Evolutionary conservation across 129 eudicot genomes (phyloP), one percentile per base, ranked within the genome.

Genomic region (Artemisia tridentata): DNA sequence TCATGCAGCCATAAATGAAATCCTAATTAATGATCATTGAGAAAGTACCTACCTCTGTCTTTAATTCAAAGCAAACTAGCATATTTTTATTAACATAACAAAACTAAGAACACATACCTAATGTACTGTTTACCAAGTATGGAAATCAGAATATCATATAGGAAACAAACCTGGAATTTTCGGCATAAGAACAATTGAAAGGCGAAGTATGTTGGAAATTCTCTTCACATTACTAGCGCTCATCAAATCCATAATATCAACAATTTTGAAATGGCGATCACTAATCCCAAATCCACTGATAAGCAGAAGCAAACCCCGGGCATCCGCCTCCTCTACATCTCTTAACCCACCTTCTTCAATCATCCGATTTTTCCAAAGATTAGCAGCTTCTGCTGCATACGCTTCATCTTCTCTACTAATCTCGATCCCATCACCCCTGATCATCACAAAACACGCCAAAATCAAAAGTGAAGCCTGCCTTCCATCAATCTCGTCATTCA

Each of bases 201-300:
- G 83, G 71, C 78, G 83, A 67, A 90, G 81, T 18, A 74, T 82
- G 19, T 53, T 53, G 11, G 71, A 66, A 15, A 90, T 75, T 71
- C 62, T 80, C 71, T 60, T 81, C 17, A 69, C 74, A 63, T 78
- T 75, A 71, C 83, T 50, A 7, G 77, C 82, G 7, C 48, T 55
- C 46, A 83, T 68, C 95, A 90, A 75, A 66, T 90, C 84, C 81
- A 67, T 29, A 14, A 87, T 19, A 81, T 87, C 89, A 17, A 77
- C 83, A 68, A 8, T 64, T 27, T 18, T 75, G 72, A 90, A 90
- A 46, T 23, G 64, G 12, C 1, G 5, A 64, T 69, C 71, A 1
- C 88, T 91, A 58, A 90, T 69, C 46, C 97, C 97, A 70, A 83
- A 90, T 59, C 97, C 76, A 43, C 91, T 76, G 38, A 90, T 65